phyloP scores from a whole-genome alignment of 2,329 filamentous ascomycete genomes.

The Diaporthe helianthi region DNA sequence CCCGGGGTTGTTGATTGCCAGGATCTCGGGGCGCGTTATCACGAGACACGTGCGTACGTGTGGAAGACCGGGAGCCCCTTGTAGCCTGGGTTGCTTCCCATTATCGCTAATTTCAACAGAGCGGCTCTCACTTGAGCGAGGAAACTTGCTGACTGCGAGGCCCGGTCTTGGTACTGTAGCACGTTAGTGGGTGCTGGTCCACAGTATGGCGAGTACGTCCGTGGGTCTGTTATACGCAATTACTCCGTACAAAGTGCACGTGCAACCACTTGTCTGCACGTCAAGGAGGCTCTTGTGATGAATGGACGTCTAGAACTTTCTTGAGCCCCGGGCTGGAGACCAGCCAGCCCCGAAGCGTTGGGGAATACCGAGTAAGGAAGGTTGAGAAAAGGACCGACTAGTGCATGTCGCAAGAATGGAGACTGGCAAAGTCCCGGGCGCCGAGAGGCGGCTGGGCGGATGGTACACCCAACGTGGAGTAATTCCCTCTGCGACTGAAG shows the following conservation, averaged over 20 bases:
- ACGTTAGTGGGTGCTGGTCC: neutral
- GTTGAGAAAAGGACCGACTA: neutral
- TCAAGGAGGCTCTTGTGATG: neutral
- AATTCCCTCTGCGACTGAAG: neutral
- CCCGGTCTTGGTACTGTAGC: neutral
- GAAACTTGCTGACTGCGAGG: neutral
- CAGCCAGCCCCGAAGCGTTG: neutral
- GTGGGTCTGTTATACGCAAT: neutral
- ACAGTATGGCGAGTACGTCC: neutral
- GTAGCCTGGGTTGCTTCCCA: neutral
- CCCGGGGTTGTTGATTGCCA: neutral
- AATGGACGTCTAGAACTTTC: neutral
- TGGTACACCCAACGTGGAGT: neutral
- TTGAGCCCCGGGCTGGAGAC: neutral
- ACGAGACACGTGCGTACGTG: slow-evolving; percentile 8
- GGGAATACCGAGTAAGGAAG: neutral
- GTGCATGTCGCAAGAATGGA: neutral
- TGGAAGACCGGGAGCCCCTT: slow-evolving; percentile 11
- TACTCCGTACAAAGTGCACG: neutral
- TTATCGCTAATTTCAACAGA: neutral
- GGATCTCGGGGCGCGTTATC: neutral
- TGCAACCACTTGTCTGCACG: neutral
- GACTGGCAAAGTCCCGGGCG: neutral
- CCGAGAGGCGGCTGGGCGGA: neutral
- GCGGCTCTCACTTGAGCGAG: neutral